Evolutionary conservation across 495 filamentous ascomycete genomes (phyloP), one percentile per base, ranked within the genome.

Genomic region (Penicillium argentinense): DNA sequence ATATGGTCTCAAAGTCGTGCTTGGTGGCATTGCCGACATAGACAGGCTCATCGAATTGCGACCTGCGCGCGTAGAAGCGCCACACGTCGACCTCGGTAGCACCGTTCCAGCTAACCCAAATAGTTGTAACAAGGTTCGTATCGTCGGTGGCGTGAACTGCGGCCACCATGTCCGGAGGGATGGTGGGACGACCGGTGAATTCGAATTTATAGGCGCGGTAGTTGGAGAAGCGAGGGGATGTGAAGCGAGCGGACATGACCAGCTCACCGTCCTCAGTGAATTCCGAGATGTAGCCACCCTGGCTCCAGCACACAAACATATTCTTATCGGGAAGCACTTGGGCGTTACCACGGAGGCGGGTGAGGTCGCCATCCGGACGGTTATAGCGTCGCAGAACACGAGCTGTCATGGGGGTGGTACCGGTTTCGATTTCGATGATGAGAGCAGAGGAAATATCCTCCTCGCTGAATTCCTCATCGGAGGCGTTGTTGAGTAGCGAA

Each of bases 271-370:
- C 68, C 1, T 62, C 40, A 0, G 66, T 62, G 51, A 72, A 77
- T 49, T 83, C 80, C 1, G 73, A 78, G 40, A 78, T 63, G 25
- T 73, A 74, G 0, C 73, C 71, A 19, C 66, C 62, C 17, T 75
- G 71, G 22, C 79, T 79, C 79, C 78, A 83, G 49, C 79, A 76
- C 9, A 79, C 69, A 14, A 82, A 72, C n/a, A 73, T 64, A 47
- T 81, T 79, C 23, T 74, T 72, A 26, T 66, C 62, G 0, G 78
- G 70, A 2, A 83, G 67, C 3, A 73, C 51, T 51, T 84, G 82
- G 3, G 75, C 64, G 45, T 76, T 81, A 8, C 81, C 82, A 47
- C 81, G 80, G 4, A 76, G 77, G 17, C 73, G 73, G 3, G 75
- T 73, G 7, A 75, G 39, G 69, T 52, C 18, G 53, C 65, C 42